A percentile compares a stretch with the other conserved stretches of the same genome.
phyloP scores from a whole-genome alignment of 768 basidiomycete species.

The Amanita inopinata region DNA sequence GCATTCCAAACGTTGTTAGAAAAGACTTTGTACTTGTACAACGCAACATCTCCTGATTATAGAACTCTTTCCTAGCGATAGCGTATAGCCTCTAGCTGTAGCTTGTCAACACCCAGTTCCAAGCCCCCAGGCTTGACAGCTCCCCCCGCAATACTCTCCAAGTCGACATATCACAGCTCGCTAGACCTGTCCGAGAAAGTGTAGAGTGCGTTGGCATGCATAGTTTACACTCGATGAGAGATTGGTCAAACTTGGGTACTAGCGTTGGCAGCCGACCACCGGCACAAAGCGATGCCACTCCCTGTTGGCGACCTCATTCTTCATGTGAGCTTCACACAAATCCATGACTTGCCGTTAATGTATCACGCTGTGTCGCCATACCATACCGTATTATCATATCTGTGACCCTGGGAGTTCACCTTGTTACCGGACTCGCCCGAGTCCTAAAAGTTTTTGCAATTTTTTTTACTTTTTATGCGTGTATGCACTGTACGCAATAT shows the following conservation, averaged over 20 bases:
- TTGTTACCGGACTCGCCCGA: not conserved
- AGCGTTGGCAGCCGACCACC: no score
- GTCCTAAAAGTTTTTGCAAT: no score
- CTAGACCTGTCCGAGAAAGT: not conserved
- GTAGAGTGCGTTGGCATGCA: slow-evolving; percentile 1
- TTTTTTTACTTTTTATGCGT: not conserved
- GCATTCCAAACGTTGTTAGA: not conserved
- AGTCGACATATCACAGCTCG: not conserved
- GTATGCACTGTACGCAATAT: not conserved
- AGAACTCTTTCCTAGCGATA: not conserved
- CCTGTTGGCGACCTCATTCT: no score
- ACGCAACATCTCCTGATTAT: not conserved
- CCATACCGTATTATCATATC: no score
- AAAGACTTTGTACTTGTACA: slow-evolving; percentile 7
- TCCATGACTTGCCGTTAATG: no score
- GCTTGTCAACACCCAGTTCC: not conserved
- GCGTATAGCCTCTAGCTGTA: not conserved
- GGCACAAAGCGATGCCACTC: no score
- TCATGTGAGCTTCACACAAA: no score
- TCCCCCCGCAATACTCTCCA: not conserved
- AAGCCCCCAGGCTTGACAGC: no score
- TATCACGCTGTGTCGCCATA: no score
- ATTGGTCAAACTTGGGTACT: no score
- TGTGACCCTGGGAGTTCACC: no score
- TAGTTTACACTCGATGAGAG: no score